Evolutionary conservation across 306 rosid species (phyloP).

Genomic region (Lithocarpus polystachyus): DNA sequence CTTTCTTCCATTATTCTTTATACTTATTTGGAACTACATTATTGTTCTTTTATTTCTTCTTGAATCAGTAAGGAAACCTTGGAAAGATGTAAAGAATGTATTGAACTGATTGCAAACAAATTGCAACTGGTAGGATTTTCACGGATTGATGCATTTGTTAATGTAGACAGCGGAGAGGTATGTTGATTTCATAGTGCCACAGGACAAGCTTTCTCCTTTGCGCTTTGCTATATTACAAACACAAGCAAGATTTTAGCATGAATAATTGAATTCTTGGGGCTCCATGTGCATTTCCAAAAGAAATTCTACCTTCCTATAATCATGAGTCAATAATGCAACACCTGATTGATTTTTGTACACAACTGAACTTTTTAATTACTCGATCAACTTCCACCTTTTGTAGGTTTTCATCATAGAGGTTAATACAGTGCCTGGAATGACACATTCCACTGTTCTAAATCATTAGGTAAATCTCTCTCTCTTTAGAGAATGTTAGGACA

Average conservation of each 20-base stretch:
- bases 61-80: slow-evolving; percentile 57
- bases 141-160: slow-evolving; percentile 83
- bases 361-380: slow-evolving; percentile 13
- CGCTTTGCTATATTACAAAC: not conserved
- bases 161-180: slow-evolving; percentile 88
- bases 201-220: not conserved
- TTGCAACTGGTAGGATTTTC: slow-evolving; percentile 86
- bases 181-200: slow-evolving; percentile 18
- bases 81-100: slow-evolving; percentile 58
- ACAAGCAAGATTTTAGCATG: not conserved
- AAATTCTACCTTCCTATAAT: not conserved
- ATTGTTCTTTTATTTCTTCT: not conserved
- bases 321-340: not conserved
- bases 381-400: slow-evolving; percentile 18
- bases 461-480: slow-evolving; percentile 59
- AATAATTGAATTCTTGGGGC: not conserved
- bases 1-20: not conserved
- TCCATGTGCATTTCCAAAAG: not conserved
- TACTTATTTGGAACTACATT: slow-evolving; percentile 13
- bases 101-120: slow-evolving; percentile 78
- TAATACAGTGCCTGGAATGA: slow-evolving; percentile 98
- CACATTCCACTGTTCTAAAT: slow-evolving; percentile 87
- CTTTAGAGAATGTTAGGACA: no score
- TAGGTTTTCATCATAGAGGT: slow-evolving; percentile 85
- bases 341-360: not conserved